Conservation (phyloP, 225 moss, liverwort and hornwort genomes). For the Pseudisothecium myosuroides region DNA sequence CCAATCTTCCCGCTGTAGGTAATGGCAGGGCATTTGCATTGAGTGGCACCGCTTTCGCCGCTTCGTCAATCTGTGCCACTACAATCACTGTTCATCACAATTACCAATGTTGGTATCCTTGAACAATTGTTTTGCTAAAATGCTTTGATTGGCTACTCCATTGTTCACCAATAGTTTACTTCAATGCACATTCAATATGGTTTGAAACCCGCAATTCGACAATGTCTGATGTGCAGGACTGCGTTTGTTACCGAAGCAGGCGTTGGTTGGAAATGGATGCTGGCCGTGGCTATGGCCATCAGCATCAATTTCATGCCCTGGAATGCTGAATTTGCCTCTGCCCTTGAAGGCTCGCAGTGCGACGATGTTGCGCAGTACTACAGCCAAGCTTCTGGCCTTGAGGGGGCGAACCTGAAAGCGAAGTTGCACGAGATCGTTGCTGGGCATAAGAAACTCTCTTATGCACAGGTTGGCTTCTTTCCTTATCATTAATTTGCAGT, state of each 20-base stretch:
- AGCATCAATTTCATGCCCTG: slow-evolving; percentile 22
- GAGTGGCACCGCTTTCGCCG: not conserved
- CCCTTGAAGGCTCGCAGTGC: slow-evolving; percentile 7
- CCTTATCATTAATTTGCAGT: not conserved
- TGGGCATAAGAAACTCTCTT: slow-evolving; percentile 51
- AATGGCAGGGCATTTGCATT: not conserved
- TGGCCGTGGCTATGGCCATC: slow-evolving; percentile 13
- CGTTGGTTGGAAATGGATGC: slow-evolving; percentile 11
- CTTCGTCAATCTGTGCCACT: not conserved
- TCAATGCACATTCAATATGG: not conserved
- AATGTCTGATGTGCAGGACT: slow-evolving; percentile 3
- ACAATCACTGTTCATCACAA: too few relatives aligned
- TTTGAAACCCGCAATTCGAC: not conserved
- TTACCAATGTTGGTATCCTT: not conserved
- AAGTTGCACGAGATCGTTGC: slow-evolving; percentile 59
- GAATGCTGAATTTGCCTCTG: slow-evolving; percentile 8
- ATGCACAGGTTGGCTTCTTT: slow-evolving; percentile 40
- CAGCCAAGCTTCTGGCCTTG: slow-evolving; percentile 27
- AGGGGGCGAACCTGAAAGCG: slow-evolving; percentile 38
- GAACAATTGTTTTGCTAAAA: not conserved
- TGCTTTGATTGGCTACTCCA: not conserved
- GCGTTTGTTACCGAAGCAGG: not conserved
- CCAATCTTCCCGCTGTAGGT: not conserved
- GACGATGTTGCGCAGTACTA: slow-evolving; percentile 31
- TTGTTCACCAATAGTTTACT: not conserved